Evolutionary conservation across 352 stramenopile species (phyloP).

Genomic region (Thalassiosira mediterranea): DNA sequence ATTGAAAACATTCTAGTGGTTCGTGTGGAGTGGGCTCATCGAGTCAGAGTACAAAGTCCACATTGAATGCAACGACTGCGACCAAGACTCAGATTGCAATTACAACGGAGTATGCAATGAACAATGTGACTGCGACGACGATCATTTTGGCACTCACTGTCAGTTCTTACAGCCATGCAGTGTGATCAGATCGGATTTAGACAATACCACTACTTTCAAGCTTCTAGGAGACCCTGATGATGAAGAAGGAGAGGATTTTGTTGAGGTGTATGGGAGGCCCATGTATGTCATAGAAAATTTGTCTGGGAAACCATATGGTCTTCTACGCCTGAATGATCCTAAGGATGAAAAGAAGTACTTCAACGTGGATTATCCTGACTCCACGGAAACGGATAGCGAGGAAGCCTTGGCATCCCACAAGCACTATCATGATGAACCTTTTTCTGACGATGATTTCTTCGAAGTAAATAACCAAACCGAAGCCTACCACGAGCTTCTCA

Average conservation of each 20-base stretch:
- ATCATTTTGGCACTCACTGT: constrained; percentile 24
- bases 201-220: constrained; percentile 14
- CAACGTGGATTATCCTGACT: constrained; percentile 25
- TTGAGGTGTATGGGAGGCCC: constrained; percentile 39
- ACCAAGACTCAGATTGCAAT: constrained; percentile 34
- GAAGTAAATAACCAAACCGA: constrained; percentile 19
- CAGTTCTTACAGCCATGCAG: constrained; percentile 34
- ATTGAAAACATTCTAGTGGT: too few species aligned
- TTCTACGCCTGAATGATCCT: constrained; percentile 29
- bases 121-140: constrained; percentile 2
- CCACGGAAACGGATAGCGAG: neutral
- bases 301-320: constrained; percentile 27
- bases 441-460: constrained; percentile 51
- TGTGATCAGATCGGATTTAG: constrained; percentile 34
- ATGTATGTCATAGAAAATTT: constrained; percentile 30
- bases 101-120: constrained; percentile 39
- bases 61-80: constrained; percentile 42
- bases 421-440: constrained; percentile 20
- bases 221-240: constrained; percentile 25
- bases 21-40: constrained; percentile 28
- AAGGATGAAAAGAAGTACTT: constrained; percentile 19
- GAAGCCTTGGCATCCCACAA: constrained; percentile 9
- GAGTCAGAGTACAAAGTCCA: constrained; percentile 14
- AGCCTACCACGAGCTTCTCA: constrained; percentile 39
- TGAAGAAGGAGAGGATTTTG: constrained; percentile 23